These are phyloP conservation scores for Pythium rhizo-oryzae DNA, from an alignment of 352 stramenopile genomes.

Conservation along the genomic window DNA sequence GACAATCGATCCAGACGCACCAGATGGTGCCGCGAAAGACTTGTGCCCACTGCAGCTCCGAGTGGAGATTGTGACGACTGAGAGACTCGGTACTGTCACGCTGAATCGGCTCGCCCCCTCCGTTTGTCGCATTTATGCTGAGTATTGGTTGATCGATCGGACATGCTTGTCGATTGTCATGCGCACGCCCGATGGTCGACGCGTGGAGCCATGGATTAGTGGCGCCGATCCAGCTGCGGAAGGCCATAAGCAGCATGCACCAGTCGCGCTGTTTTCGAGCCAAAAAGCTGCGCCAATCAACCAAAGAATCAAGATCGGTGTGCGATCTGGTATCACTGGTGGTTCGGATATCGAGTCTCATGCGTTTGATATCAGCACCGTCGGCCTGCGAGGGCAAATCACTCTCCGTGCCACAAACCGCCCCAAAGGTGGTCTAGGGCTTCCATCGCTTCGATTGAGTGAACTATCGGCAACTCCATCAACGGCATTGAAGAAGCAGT, in stretches of 20 bases:
- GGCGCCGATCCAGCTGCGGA: conserved; percentile 19
- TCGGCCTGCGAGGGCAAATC: conserved; percentile 77
- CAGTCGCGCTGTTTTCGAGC: conserved; percentile 75
- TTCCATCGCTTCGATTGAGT: conserved; percentile 59
- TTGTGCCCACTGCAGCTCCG: conserved; percentile 21
- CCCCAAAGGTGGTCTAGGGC: conserved; percentile 33
- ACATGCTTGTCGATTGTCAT: conserved; percentile 73
- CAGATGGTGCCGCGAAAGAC: background rate
- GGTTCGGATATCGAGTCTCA: conserved; percentile 69
- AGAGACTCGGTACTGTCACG: conserved; percentile 14
- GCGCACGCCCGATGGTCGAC: conserved; percentile 63
- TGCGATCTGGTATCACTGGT: conserved; percentile 31
- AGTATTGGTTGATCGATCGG: conserved; percentile 88
- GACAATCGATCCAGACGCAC: conserved; percentile 21
- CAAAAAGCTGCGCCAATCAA: conserved; percentile 56
- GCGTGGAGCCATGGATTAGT: conserved; percentile 40
- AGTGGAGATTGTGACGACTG: conserved; percentile 29
- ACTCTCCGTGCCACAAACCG: conserved; percentile 52
- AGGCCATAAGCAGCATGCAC: conserved; percentile 35
- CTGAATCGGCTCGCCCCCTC: conserved; percentile 48
- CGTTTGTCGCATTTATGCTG: conserved; percentile 71
- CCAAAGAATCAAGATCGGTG: conserved; percentile 74
- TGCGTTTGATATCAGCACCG: conserved; percentile 76
- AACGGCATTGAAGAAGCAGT: conserved; percentile 59
- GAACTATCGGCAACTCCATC: conserved; percentile 24